phyloP scores from a whole-genome alignment of 1,284 basidiomycete species.

The Microbotryum silenes-acaulis region DNA sequence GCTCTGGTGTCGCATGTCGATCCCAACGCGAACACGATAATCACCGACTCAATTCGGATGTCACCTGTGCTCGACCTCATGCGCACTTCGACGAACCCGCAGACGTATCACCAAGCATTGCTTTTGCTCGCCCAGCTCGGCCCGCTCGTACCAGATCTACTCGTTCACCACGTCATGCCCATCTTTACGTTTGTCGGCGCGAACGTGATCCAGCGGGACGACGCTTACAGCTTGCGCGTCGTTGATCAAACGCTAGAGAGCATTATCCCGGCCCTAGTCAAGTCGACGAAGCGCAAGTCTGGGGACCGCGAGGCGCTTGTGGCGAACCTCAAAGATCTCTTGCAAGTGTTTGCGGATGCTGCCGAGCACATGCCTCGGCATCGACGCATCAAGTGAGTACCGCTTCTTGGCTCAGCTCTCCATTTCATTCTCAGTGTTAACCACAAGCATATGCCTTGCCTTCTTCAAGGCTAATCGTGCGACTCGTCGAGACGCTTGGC shows the following conservation, averaged over 20 bases:
- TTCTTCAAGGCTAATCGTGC: conserved; percentile 68
- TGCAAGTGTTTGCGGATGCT: conserved; percentile 83
- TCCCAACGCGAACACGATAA: conserved; percentile 25
- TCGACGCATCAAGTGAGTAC: conserved; percentile 62
- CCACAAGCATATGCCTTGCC: conserved; percentile 20
- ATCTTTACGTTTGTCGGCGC: conserved; percentile 99
- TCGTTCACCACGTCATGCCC: conserved; percentile 93
- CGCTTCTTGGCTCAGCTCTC: conserved; percentile 30
- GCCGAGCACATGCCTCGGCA: conserved; percentile 78
- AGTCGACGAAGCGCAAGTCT: conserved; percentile 45
- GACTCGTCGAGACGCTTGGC: conserved; percentile 80
- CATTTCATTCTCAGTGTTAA: conserved; percentile 1
- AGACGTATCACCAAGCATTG: conserved; percentile 88
- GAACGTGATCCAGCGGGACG: conserved; percentile 90
- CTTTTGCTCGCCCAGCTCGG: conserved; percentile 82
- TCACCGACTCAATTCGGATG: conserved; percentile 46
- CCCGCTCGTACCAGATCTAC: conserved; percentile 75
- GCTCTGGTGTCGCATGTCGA: conserved; percentile 16
- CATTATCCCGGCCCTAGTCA: conserved; percentile 86
- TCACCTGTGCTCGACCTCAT: conserved; percentile 82
- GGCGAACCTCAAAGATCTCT: conserved; percentile 48
- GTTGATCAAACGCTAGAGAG: conserved; percentile 88
- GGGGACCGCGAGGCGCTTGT: conserved; percentile 29
- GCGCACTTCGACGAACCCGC: conserved; percentile 79
- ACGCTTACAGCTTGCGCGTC: conserved; percentile 88